A percentile compares a stretch with the other conserved stretches of the same genome.
These are phyloP conservation scores for Elsinoe ampelina DNA, from an alignment of 2,329 filamentous ascomycete species.

Conservation along the genomic window DNA sequence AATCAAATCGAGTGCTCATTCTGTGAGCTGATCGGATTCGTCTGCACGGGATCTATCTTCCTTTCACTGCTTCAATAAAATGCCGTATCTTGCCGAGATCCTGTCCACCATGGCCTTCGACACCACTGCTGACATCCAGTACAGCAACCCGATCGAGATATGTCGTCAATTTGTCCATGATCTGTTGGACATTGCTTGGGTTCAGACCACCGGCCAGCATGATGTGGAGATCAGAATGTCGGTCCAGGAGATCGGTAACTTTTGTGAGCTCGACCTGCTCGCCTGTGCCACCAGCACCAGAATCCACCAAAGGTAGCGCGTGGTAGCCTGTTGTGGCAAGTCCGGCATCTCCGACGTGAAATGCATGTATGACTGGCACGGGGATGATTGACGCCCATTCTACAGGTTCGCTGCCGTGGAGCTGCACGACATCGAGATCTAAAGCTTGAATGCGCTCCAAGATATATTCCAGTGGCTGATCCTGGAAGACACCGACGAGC, in stretches of 20 bases:
- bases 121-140: slow-evolving; percentile 90
- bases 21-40: too few species aligned
- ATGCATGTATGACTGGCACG: slow-evolving; percentile 81
- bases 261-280: slow-evolving; percentile 62
- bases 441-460: slow-evolving; percentile 68
- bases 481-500: slow-evolving; percentile 87
- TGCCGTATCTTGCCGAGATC: slow-evolving; percentile 69
- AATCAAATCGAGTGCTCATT: too few species aligned
- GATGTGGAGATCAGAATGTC: slow-evolving; percentile 62
- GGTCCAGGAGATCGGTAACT: slow-evolving; percentile 57
- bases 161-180: slow-evolving; percentile 54
- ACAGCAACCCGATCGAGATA: slow-evolving; percentile 58
- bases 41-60: background rate
- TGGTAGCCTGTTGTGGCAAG: slow-evolving; percentile 72
- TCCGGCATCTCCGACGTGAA: slow-evolving; percentile 65
- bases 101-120: slow-evolving; percentile 76
- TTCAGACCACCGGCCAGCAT: slow-evolving; percentile 79
- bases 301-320: slow-evolving; percentile 73
- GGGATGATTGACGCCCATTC: slow-evolving; percentile 88
- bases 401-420: slow-evolving; percentile 84
- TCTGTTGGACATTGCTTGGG: slow-evolving; percentile 64
- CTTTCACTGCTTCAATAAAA: slow-evolving; percentile 13
- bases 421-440: slow-evolving; percentile 76
- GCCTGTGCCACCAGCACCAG: slow-evolving; percentile 73
- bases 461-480: slow-evolving; percentile 77